phyloP scores from a whole-genome alignment of 2,329 filamentous ascomycete species.

The Penicillium psychrosexuale region DNA sequence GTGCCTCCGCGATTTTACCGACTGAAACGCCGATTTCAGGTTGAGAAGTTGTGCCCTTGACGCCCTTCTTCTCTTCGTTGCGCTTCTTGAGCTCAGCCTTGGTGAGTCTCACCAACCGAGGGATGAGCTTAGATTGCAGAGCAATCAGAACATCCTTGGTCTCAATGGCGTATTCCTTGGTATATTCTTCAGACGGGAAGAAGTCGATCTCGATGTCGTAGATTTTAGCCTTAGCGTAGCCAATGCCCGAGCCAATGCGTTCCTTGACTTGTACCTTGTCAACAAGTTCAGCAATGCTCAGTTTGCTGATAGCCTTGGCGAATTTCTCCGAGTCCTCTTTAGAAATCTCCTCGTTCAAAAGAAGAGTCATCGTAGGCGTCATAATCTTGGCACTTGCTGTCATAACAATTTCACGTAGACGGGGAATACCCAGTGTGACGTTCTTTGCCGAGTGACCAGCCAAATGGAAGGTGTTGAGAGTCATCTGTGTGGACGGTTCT shows the following conservation, averaged over 20 bases:
- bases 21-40: conserved; percentile 70
- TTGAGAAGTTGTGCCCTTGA: conserved; percentile 63
- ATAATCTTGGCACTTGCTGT: conserved; percentile 86
- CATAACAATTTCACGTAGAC: conserved; percentile 96
- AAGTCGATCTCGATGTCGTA: conserved; percentile 80
- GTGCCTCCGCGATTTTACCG: conserved; percentile 54
- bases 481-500: conserved; percentile 99
- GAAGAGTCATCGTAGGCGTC: conserved; percentile 72
- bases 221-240: conserved; percentile 70
- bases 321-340: conserved; percentile 70
- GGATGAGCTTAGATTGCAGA: conserved; percentile 77
- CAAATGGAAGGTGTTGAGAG: conserved; percentile 98
- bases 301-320: conserved; percentile 84
- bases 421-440: conserved; percentile 96
- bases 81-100: conserved; percentile 79
- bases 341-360: conserved; percentile 69
- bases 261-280: conserved; percentile 80
- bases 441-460: conserved; percentile 98
- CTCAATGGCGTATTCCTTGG: conserved; percentile 76
- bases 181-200: conserved; percentile 82
- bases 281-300: conserved; percentile 78
- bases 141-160: conserved; percentile 72
- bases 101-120: conserved; percentile 66
- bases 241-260: conserved; percentile 67
- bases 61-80: conserved; percentile 55